phyloP scores from a whole-genome alignment of 129 eudicot species.

The Saussurea involucrata region DNA sequence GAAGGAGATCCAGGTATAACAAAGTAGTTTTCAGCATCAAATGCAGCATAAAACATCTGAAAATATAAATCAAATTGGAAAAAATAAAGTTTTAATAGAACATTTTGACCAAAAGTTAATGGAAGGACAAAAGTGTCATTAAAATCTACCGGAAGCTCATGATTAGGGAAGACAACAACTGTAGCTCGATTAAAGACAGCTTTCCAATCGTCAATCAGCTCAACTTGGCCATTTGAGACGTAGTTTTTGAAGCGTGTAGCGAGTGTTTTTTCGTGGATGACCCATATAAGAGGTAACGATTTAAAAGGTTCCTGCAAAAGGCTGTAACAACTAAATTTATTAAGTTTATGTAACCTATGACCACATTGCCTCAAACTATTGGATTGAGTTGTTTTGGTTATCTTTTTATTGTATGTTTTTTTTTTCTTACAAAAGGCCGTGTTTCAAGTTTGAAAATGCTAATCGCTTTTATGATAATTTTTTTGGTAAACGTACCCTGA shows the following conservation, averaged over 20 bases:
- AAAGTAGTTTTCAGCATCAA: conserved; percentile 87
- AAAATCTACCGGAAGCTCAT: conserved; percentile 70
- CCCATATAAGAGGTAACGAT: conserved; percentile 85
- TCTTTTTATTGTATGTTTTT: neutral
- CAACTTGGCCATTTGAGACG: conserved; percentile 39
- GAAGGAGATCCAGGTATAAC: conserved; percentile 89
- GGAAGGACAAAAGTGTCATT: neutral
- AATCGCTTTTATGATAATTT: neutral
- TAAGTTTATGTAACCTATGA: conserved; percentile 21
- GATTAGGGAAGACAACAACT: conserved; percentile 83
- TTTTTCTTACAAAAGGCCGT: neutral
- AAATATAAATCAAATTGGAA: neutral
- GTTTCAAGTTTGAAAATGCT: neutral
- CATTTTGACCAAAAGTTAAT: neutral
- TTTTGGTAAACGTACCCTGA: conserved; percentile 51
- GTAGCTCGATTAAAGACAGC: conserved; percentile 62
- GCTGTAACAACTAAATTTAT: conserved; percentile 67
- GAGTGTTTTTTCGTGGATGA: conserved; percentile 68
- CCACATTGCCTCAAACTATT: no score
- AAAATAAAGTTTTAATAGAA: neutral
- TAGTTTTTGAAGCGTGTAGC: conserved; percentile 55
- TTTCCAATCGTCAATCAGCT: conserved; percentile 65
- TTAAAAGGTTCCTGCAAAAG: conserved; percentile 95
- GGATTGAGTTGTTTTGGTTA: neutral
- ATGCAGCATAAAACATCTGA: conserved; percentile 78